Evolutionary conservation across 75 land plant genomes (phyloP).

Genomic region (Cunninghamia lanceolata): DNA sequence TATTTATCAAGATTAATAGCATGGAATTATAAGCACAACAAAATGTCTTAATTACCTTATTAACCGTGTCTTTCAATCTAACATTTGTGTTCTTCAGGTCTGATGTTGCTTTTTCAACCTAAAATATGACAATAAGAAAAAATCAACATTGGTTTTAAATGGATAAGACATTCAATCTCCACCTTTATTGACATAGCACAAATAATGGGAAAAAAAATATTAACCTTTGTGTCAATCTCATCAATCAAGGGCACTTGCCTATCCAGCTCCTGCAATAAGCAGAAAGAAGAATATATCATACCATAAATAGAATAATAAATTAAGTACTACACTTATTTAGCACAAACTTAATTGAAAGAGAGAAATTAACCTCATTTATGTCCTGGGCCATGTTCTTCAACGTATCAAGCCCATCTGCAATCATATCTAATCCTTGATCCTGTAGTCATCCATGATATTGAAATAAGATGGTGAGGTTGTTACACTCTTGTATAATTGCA

Average conservation of each 20-base stretch:
- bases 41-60: conserved; percentile 36
- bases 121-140: neutral
- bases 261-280: conserved; percentile 71
- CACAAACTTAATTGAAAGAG: conserved; percentile 11
- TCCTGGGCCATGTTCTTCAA: conserved; percentile 82
- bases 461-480: conserved; percentile 4
- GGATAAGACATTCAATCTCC: neutral
- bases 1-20: neutral
- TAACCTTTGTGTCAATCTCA: conserved; percentile 88
- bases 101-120: conserved; percentile 83
- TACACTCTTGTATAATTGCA: neutral
- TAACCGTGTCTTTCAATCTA: conserved; percentile 87
- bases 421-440: conserved; percentile 81
- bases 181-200: neutral
- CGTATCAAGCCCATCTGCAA: conserved; percentile 71
- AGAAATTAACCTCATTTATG: conserved; percentile 66
- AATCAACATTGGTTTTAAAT: neutral
- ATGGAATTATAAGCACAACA: neutral
- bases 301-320: neutral
- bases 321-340: neutral
- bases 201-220: neutral
- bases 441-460: conserved; percentile 15
- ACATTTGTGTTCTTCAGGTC: conserved; percentile 92
- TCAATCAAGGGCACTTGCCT: conserved; percentile 91
- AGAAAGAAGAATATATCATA: neutral